Evolutionary conservation across 345 rosid genomes (phyloP), one percentile per base, ranked within the genome.

Genomic region (Citrus trifoliata): DNA sequence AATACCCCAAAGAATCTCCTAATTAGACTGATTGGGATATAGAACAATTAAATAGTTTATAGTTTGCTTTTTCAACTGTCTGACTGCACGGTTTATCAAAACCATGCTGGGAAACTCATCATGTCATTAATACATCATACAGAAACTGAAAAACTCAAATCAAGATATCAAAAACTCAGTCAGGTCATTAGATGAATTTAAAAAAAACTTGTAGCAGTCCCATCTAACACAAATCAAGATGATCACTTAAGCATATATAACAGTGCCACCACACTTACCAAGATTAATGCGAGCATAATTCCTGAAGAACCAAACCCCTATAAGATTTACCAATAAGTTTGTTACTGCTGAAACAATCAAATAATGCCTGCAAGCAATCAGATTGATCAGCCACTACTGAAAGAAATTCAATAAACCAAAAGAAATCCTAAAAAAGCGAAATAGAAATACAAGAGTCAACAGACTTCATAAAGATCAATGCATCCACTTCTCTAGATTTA

Each of bases 231-330:
- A 24, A 6, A 53, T 14, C 70, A 55, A 62, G 48, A 70, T 51
- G 76, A 73, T 35, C 46, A 73, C 70, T 32, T 60, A 69, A n/a
- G 70, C 40, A 65, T 35, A 16, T 24, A 56, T 19, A 60, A 24
- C 70, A 35, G 62, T 60, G 75, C 53, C 67, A 80, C 65, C 61
- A 72, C 38, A 82, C 91, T 90, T 87, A 95, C 98, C 91, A 66
- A 96, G 86, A 85, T 88, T 92, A 74, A 91, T 78, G 28, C 99
- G 97, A 76, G 99, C 99, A 88, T 93, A 93, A 81, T 86, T 90
- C 85, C 99, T 88, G 90, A 96, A 96, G 92, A 92, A 96, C 98
- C 97, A 93, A 79, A 96, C 97, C 30, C 99, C 99, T 81, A 96
- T 83, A 55, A 96, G 95, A 90, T 94, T 96, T 75, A 96, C 99